phyloP scores from a whole-genome alignment of 768 basidiomycete genomes.

The Pisolithus albus region DNA sequence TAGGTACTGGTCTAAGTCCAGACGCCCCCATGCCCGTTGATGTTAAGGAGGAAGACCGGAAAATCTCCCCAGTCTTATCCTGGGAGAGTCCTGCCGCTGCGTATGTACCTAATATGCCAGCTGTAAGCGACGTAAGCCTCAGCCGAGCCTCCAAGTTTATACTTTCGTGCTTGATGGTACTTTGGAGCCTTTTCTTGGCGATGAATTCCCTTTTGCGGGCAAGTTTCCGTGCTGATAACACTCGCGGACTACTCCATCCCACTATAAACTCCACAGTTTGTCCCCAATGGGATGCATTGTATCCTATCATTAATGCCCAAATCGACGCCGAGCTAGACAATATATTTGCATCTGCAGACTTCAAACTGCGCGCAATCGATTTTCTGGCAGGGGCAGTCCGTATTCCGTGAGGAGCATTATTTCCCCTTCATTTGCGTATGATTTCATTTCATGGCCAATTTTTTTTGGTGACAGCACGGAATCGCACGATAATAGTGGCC shows the following conservation, averaged over 20 bases:
- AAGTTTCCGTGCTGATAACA: background rate
- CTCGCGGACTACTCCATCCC: background rate
- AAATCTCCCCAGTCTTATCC: no score
- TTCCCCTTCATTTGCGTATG: background rate
- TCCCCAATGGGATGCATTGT: constrained; percentile 24
- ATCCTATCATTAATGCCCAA: constrained; percentile 20
- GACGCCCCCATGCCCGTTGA: no score
- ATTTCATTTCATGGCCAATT: no score
- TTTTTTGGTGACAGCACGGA: constrained; percentile 31
- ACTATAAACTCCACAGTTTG: constrained; percentile 15
- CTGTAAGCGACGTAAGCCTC: no score
- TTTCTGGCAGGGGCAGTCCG: constrained; percentile 30
- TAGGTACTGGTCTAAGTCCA: no score
- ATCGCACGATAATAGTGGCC: constrained; percentile 38
- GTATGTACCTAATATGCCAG: no score
- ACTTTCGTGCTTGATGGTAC: background rate
- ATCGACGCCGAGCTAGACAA: constrained; percentile 25
- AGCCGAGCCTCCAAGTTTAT: background rate
- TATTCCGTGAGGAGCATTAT: constrained; percentile 26
- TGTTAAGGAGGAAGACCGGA: no score
- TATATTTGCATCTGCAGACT: constrained; percentile 26
- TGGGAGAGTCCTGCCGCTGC: no score
- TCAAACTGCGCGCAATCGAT: constrained; percentile 23
- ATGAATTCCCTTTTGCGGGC: background rate
- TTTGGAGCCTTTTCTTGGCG: background rate